Conservation (phyloP, 306 rosid species). For the Ammopiptanthus mongolicus region DNA sequence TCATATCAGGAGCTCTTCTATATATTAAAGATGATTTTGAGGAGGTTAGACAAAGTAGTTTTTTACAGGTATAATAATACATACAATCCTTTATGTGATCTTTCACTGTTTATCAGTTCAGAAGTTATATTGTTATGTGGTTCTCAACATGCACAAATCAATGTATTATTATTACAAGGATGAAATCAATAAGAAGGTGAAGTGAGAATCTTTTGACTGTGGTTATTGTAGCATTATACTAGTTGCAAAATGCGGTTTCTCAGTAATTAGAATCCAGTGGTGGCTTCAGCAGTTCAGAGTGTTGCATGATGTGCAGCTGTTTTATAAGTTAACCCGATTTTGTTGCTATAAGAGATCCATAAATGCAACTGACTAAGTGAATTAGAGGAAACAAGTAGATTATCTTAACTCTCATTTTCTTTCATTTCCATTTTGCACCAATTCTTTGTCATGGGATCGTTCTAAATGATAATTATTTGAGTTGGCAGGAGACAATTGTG, state of each 20-base stretch:
- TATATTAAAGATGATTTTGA: constrained; percentile 44
- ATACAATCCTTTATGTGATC: not conserved
- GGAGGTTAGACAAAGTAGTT: constrained; percentile 23
- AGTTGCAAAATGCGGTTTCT: not conserved
- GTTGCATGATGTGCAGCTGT: not conserved
- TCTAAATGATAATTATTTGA: not conserved
- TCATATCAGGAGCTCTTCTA: constrained; percentile 41
- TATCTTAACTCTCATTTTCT: no score
- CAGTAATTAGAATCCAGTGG: constrained; percentile 9
- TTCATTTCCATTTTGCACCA: no score
- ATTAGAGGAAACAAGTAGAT: not conserved
- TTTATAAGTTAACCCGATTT: not conserved
- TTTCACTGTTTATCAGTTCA: not conserved
- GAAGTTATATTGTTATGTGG: not conserved
- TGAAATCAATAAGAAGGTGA: not conserved
- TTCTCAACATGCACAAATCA: not conserved
- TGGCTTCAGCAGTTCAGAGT: not conserved
- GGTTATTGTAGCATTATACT: not conserved
- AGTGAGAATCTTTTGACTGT: not conserved
- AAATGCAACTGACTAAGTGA: not conserved
- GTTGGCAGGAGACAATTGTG: constrained; percentile 67
- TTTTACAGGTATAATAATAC: constrained; percentile 38
- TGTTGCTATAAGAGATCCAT: not conserved
- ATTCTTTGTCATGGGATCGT: not conserved
- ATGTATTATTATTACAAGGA: not conserved